phyloP scores from a whole-genome alignment of 495 filamentous ascomycete species.

The Talaromyces proteolyticus region DNA sequence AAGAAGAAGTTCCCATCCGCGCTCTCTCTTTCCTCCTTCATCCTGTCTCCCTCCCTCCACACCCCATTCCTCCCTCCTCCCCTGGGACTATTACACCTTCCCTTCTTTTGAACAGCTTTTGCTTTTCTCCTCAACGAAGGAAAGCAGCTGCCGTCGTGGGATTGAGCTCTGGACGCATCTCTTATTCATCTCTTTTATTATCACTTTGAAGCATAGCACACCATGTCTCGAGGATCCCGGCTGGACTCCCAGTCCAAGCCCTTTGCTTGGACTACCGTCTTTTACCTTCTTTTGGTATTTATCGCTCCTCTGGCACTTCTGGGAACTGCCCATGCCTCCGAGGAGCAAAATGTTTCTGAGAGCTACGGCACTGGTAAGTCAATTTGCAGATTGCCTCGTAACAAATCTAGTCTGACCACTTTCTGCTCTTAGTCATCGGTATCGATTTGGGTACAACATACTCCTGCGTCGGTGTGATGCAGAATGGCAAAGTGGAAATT shows the following conservation, averaged over 20 bases:
- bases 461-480: slow-evolving; percentile 97
- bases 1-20: too few species aligned
- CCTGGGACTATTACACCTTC: too few species aligned
- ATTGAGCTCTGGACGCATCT: not conserved
- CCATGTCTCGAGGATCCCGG: slow-evolving; percentile 43
- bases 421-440: slow-evolving; percentile 64
- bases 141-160: not conserved
- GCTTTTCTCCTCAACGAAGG: not conserved
- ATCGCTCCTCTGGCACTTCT: slow-evolving; percentile 71
- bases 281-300: slow-evolving; percentile 81
- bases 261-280: slow-evolving; percentile 64
- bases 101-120: too few species aligned
- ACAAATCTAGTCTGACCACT: slow-evolving; percentile 3
- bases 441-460: slow-evolving; percentile 99
- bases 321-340: slow-evolving; percentile 67
- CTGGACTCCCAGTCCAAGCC: slow-evolving; percentile 40
- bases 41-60: not conserved
- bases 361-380: slow-evolving; percentile 67
- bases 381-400: not conserved
- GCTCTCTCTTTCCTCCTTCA: slow-evolving; percentile 1
- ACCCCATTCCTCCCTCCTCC: slow-evolving; percentile 3
- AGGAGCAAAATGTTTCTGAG: slow-evolving; percentile 56
- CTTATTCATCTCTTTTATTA: slow-evolving; percentile 6
- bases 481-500: slow-evolving; percentile 96
- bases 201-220: slow-evolving; percentile 12